A percentile compares a stretch with the other conserved stretches of the same genome.
phyloP scores from a whole-genome alignment of 768 basidiomycete genomes.

The Chalciporus pseudorubinellus region DNA sequence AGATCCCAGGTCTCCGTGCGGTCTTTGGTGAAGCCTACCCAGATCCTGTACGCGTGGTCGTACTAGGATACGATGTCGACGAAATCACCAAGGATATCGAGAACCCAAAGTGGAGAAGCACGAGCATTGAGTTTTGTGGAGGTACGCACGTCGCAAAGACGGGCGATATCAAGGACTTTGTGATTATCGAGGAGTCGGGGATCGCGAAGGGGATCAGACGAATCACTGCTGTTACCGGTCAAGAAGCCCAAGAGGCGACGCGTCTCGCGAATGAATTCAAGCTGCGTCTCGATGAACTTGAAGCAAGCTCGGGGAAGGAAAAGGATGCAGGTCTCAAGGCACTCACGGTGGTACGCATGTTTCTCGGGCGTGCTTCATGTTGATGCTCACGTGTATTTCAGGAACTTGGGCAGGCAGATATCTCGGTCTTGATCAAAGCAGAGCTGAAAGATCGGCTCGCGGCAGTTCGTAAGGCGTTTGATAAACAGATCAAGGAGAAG shows the following conservation, averaged over 20 bases:
- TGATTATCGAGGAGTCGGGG: slow-evolving; percentile 92
- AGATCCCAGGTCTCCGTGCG: slow-evolving; percentile 91
- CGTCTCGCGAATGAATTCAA: slow-evolving; percentile 64
- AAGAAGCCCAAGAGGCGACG: slow-evolving; percentile 83
- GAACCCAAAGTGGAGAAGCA: slow-evolving; percentile 87
- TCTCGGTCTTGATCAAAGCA: slow-evolving; percentile 81
- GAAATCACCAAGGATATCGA: slow-evolving; percentile 83
- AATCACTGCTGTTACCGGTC: slow-evolving; percentile 90
- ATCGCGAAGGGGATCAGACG: slow-evolving; percentile 98
- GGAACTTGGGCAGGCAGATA: slow-evolving; percentile 88
- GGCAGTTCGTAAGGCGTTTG: slow-evolving; percentile 74
- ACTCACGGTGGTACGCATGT: slow-evolving; percentile 60
- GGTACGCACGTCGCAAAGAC: slow-evolving; percentile 99
- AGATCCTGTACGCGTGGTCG: slow-evolving; percentile 94
- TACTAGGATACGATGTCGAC: slow-evolving; percentile 83
- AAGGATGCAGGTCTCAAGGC: slow-evolving; percentile 89
- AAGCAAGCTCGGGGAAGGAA: slow-evolving; percentile 62
- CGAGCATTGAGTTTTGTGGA: slow-evolving; percentile 97
- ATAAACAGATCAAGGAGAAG: slow-evolving; percentile 80
- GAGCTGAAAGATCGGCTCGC: slow-evolving; percentile 73
- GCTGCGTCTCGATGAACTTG: slow-evolving; percentile 59
- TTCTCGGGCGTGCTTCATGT: background rate
- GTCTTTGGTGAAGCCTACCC: slow-evolving; percentile 99
- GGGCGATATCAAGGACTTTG: slow-evolving; percentile 94
- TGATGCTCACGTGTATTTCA: slow-evolving; percentile 30